Evolutionary conservation across 768 basidiomycete genomes (phyloP).

Genomic region (Cystobasidium tubakii): DNA sequence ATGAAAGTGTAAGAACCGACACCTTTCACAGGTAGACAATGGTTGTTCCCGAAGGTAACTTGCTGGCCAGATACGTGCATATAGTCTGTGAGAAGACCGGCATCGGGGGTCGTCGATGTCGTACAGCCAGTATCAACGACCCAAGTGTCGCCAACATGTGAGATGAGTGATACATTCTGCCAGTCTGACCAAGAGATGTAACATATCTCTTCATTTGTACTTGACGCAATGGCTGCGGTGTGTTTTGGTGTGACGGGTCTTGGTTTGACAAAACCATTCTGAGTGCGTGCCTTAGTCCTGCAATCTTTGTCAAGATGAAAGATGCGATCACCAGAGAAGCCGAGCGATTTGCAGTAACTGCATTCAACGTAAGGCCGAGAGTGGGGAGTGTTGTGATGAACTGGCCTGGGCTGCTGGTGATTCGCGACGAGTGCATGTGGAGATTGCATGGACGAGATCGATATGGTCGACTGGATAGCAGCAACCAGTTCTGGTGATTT

Average conservation of each 20-base stretch:
- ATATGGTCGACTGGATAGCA: slow-evolving; percentile 1
- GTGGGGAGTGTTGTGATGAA: no score
- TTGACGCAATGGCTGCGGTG: not conserved
- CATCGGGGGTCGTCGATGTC: slow-evolving; percentile 13
- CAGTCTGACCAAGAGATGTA: not conserved
- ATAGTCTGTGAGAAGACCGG: not conserved
- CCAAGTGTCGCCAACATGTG: not conserved
- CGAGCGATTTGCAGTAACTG: not conserved
- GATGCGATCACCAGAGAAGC: slow-evolving; percentile 17
- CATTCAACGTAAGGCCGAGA: no score
- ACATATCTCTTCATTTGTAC: not conserved
- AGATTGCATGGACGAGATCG: slow-evolving; percentile 15
- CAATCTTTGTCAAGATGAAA: slow-evolving; percentile 19
- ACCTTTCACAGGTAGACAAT: not conserved
- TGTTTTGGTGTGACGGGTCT: not conserved
- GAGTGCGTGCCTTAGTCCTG: not conserved
- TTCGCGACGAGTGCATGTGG: not conserved
- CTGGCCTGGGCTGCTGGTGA: no score
- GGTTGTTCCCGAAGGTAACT: slow-evolving; percentile 24
- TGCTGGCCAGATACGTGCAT: not conserved
- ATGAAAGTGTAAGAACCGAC: not conserved
- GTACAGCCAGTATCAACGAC: slow-evolving; percentile 22
- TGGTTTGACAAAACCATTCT: no score
- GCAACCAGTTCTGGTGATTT: not conserved
- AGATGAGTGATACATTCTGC: not conserved